Conservation (phyloP, 2,329 filamentous ascomycete species). For the Amphichorda felina region DNA sequence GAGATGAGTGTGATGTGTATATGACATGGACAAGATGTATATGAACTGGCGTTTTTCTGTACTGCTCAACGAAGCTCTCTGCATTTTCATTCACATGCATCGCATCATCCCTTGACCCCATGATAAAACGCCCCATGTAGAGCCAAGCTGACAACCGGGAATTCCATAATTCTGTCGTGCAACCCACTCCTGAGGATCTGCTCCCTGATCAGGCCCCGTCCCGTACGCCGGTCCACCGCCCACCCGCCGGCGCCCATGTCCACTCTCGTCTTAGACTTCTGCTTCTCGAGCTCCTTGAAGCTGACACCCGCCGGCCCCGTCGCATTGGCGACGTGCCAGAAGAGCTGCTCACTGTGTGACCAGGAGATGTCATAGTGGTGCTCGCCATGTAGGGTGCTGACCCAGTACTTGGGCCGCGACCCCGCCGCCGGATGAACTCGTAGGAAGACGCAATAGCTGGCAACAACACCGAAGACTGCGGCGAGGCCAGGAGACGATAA, state of each 20-base stretch:
- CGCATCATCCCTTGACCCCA: too few species aligned
- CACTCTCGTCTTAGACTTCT: conserved; percentile 24
- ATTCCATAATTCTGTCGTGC: conserved; percentile 47
- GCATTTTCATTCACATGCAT: too few species aligned
- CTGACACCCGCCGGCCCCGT: conserved; percentile 20
- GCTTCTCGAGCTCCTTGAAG: conserved; percentile 30
- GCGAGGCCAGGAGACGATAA: too few species aligned
- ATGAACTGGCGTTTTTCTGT: too few species aligned
- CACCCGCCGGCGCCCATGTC: conserved; percentile 36
- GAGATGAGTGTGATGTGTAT: too few species aligned
- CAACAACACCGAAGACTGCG: conserved; percentile 3
- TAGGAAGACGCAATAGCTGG: conserved; percentile 6
- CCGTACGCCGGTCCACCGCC: conserved; percentile 31
- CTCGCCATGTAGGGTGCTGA: conserved; percentile 37
- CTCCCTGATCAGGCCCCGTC: conserved; percentile 36
- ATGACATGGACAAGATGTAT: too few species aligned
- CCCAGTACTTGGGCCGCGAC: conserved; percentile 25
- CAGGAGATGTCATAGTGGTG: conserved; percentile 40
- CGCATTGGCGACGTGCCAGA: conserved; percentile 43
- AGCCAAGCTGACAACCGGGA: conserved; percentile 39
- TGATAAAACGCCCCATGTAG: neutral
- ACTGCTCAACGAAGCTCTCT: too few species aligned
- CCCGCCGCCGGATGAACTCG: conserved; percentile 21
- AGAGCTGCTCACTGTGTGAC: conserved; percentile 34
- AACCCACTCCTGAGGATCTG: conserved; percentile 42